Percentiles rank a stretch among this genome's conserved stretches.
phyloP scores from a whole-genome alignment of 257 asterid species.

The Penstemon newberryi region DNA sequence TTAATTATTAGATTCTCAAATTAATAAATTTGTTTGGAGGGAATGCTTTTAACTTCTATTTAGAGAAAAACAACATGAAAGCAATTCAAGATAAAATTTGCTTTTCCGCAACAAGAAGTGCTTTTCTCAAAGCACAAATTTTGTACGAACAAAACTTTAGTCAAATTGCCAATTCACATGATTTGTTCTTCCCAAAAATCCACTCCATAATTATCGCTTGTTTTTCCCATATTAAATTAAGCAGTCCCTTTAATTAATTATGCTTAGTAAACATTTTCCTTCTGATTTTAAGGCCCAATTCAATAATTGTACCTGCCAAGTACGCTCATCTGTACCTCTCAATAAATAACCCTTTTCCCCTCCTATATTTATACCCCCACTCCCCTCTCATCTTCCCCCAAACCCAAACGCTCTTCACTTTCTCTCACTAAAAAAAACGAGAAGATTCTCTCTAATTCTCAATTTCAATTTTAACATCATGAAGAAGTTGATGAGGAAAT shows the following conservation, averaged over 20 bases:
- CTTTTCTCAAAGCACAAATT: too few species aligned
- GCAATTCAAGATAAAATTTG: too few species aligned
- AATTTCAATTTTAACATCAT: constrained; percentile 25
- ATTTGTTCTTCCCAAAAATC: constrained; percentile 22
- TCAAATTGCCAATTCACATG: constrained; percentile 19
- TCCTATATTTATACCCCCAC: constrained; percentile 33
- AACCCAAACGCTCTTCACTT: constrained; percentile 17
- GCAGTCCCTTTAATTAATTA: too few species aligned
- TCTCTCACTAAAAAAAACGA: constrained; percentile 40
- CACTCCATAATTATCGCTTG: not conserved
- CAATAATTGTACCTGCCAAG: constrained; percentile 59
- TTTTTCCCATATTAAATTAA: too few species aligned
- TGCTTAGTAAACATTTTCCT: not conserved
- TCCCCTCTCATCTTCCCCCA: constrained; percentile 9
- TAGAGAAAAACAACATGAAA: not conserved
- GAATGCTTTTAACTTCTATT: not conserved
- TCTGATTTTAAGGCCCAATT: constrained; percentile 28
- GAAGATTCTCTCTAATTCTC: not conserved
- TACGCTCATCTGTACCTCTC: constrained; percentile 68
- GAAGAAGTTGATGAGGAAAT: constrained; percentile 68
- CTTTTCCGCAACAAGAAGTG: too few species aligned
- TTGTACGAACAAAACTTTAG: not conserved
- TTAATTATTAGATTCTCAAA: not conserved
- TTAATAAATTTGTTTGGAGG: not conserved
- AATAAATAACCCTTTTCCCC: constrained; percentile 18